A percentile compares a stretch with the other conserved stretches of the same genome.
phyloP scores from a whole-genome alignment of 352 stramenopile genomes.

The Phytophthora palmivora region DNA sequence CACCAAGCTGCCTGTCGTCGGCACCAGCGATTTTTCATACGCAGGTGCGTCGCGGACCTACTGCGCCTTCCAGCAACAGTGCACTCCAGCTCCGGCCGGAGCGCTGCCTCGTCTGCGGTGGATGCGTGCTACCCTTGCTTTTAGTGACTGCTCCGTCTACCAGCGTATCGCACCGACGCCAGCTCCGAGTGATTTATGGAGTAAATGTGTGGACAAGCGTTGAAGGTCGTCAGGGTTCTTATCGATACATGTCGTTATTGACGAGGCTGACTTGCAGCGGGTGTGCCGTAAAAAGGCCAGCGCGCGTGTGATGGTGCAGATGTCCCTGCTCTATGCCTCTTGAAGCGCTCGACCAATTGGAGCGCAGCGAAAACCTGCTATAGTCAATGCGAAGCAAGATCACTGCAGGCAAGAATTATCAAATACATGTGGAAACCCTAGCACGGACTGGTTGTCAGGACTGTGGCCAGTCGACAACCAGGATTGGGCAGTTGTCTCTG shows the following conservation, averaged over 20 bases:
- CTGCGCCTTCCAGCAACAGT: constrained; percentile 28
- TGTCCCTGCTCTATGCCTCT: constrained; percentile 7
- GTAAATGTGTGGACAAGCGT: not conserved
- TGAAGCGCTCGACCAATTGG: constrained; percentile 2
- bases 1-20: constrained; percentile 1
- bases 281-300: not conserved
- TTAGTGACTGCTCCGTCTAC: constrained; percentile 4
- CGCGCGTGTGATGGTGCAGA: not conserved
- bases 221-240: constrained; percentile 6
- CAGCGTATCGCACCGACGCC: constrained; percentile 2
- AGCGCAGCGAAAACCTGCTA: not conserved
- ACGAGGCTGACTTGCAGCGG: constrained; percentile 6
- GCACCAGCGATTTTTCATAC: constrained; percentile 25
- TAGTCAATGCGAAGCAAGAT: not conserved
- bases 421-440: too few species aligned
- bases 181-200: not conserved
- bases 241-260: not conserved
- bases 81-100: constrained; percentile 6
- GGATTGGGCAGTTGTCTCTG: too few species aligned
- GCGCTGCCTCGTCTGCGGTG: constrained; percentile 17
- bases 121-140: not conserved
- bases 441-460: too few species aligned
- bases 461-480: too few species aligned
- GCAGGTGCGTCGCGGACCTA: constrained; percentile 17
- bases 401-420: not conserved